Base-by-base conservation (phyloP, 768 basidiomycete genomes). In the Candolleomyces aberdarensis region DNA sequence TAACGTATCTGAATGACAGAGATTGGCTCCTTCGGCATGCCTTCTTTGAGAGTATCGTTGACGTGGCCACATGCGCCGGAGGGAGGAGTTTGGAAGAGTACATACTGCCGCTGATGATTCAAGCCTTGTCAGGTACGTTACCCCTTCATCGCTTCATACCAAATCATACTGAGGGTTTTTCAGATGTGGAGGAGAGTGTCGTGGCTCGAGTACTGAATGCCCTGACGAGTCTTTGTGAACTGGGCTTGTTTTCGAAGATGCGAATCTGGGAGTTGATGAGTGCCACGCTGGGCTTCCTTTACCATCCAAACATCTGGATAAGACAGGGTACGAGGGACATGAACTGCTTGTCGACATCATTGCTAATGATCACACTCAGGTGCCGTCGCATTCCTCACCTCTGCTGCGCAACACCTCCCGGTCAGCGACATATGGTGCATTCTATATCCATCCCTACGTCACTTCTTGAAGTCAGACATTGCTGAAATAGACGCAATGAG, bases 181-280 rank as follows among this genome's bases (percentile, higher is more conserved):
- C 69, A 96, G 97, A 99, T 70, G 89, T 94, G 7, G 97, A 99
- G 72, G 96, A 98, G 71, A 90, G 85, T 13, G 96, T 98, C 2
- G 90, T 97, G 6, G 92, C 92, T 0, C 88, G 90, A 64, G 97
- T 98, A 0, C 76, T 99, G n/a, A 80, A 83, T 0, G 86, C 95
- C 2, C 78, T 98, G 59, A 93, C 93, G 0, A 94, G 89, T 67
- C 81, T 98, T 15, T 93, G 92, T 63, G 92, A 96, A 70, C 81
- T 97, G 8, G 92, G 93, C 0, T 75, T 98, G 3, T 92, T 98
- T 74, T 88, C 91, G 72, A 94, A 94, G 74, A 92, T 93, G 86
- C 85, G 91, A n/a, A 87, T 97, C 60, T 98, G 97, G 96, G 97
- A 98, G 66, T 79, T 98, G 40, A 92, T 96, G 86, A 91, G 89